Conservation (phyloP, 108 stramenopile species). For the Aurantiochytrium sp. region DNA sequence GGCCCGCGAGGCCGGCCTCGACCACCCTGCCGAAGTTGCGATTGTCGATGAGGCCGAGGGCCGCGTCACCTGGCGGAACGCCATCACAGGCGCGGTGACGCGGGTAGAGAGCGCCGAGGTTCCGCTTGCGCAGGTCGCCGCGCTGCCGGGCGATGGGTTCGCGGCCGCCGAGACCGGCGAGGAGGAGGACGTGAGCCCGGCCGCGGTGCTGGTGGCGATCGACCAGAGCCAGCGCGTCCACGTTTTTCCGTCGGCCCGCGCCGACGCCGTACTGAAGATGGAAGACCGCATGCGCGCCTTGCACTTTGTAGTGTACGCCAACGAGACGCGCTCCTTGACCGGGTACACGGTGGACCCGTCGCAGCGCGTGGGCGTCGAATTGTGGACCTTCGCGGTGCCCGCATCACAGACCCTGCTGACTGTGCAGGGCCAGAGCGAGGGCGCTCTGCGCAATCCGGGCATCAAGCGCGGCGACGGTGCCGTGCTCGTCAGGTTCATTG, state of each 20-base stretch:
- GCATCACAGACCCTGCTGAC: background rate
- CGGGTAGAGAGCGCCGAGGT: background rate
- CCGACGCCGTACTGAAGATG: background rate
- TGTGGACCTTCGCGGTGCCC: background rate
- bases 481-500: background rate
- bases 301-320: background rate
- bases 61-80: constrained; percentile 15
- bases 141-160: background rate
- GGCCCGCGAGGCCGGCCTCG: background rate
- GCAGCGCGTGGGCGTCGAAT: background rate
- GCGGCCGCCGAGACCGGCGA: background rate
- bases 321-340: background rate
- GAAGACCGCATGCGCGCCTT: background rate
- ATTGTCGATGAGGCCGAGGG: background rate
- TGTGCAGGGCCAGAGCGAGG: background rate
- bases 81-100: background rate
- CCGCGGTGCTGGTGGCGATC: background rate
- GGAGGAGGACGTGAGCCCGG: constrained; percentile 13
- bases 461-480: constrained; percentile 9
- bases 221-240: background rate
- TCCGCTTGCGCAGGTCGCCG: background rate
- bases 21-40: constrained; percentile 4
- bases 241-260: background rate
- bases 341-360: background rate
- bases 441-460: background rate